phyloP scores from a whole-genome alignment of 2,329 filamentous ascomycete species.

The Thelonectria olida region DNA sequence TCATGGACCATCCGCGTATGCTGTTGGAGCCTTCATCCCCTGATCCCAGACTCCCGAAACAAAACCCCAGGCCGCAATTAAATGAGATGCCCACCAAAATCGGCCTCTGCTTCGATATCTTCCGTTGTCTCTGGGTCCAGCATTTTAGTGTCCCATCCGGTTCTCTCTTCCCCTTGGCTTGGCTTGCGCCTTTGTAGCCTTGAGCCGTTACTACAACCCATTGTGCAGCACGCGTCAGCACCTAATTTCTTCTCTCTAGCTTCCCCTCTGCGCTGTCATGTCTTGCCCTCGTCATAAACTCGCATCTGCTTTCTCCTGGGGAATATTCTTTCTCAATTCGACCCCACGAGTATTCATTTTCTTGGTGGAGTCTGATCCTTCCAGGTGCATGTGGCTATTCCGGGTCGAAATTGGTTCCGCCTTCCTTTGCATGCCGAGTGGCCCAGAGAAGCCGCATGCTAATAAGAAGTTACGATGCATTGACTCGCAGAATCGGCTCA shows the following conservation, averaged over 20 bases:
- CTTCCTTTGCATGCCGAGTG: background rate
- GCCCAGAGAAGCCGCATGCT: slow-evolving; percentile 6
- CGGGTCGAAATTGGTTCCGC: background rate
- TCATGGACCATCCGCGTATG: background rate
- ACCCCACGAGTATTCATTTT: background rate
- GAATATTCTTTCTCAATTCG: background rate
- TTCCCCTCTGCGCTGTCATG: background rate
- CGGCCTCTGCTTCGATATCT: slow-evolving; percentile 1
- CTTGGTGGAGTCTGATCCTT: too few relatives aligned
- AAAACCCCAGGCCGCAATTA: slow-evolving; percentile 2
- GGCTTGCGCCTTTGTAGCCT: slow-evolving; percentile 11
- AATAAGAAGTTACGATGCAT: slow-evolving; percentile 9
- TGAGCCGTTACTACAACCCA: slow-evolving; percentile 4
- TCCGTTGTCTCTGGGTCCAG: background rate
- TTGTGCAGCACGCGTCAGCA: slow-evolving; percentile 34
- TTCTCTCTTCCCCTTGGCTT: slow-evolving; percentile 23
- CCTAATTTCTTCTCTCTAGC: slow-evolving; percentile 32
- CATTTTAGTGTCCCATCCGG: background rate
- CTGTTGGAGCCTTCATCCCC: too few relatives aligned
- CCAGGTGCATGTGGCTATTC: too few relatives aligned
- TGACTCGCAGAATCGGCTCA: background rate
- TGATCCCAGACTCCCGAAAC: slow-evolving; percentile 1
- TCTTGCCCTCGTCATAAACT: background rate
- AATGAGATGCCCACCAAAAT: slow-evolving; percentile 10
- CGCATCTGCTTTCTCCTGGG: background rate